Conservation (phyloP, 2,329 filamentous ascomycete genomes). For the Tolypocladium inflatum region DNA sequence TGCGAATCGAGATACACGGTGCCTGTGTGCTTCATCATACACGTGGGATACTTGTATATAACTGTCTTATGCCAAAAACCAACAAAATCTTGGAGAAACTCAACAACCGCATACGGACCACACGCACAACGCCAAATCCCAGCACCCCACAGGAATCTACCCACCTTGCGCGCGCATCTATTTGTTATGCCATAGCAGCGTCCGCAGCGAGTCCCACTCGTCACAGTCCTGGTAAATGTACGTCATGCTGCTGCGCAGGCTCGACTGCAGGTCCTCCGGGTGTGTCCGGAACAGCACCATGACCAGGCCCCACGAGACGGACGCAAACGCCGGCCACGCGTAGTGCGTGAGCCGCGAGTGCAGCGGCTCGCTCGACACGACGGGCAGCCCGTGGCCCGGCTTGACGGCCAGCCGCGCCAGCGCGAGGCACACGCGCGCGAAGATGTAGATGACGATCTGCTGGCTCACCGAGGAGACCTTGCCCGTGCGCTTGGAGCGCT, state of each 20-base stretch:
- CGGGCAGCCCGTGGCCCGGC: slow-evolving; percentile 41
- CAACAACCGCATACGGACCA: not conserved
- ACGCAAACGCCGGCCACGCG: slow-evolving; percentile 89
- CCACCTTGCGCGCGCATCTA: slow-evolving; percentile 20
- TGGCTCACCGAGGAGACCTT: slow-evolving; percentile 76
- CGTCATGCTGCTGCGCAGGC: slow-evolving; percentile 88
- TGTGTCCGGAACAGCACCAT: slow-evolving; percentile 95
- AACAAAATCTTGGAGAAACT: not conserved
- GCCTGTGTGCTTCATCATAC: too few relatives aligned
- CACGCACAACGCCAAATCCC: not conserved
- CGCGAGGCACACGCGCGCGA: slow-evolving; percentile 80
- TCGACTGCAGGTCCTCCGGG: slow-evolving; percentile 83
- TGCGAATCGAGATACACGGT: too few relatives aligned
- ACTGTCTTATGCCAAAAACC: not conserved
- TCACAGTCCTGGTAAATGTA: slow-evolving; percentile 93
- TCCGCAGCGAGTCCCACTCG: slow-evolving; percentile 78
- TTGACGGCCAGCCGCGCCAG: slow-evolving; percentile 76
- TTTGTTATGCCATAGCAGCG: slow-evolving; percentile 78
- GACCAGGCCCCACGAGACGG: slow-evolving; percentile 80
- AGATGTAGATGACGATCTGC: slow-evolving; percentile 98
- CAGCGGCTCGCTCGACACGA: slow-evolving; percentile 37
- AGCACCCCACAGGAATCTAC: not conserved
- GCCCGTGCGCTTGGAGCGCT: slow-evolving; percentile 50
- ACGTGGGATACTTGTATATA: not conserved
- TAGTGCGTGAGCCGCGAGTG: slow-evolving; percentile 50